Percentiles rank a stretch among this genome's conserved stretches.
Conservation (phyloP, 2,329 filamentous ascomycete species). For the Zymoseptoria passerinii region DNA sequence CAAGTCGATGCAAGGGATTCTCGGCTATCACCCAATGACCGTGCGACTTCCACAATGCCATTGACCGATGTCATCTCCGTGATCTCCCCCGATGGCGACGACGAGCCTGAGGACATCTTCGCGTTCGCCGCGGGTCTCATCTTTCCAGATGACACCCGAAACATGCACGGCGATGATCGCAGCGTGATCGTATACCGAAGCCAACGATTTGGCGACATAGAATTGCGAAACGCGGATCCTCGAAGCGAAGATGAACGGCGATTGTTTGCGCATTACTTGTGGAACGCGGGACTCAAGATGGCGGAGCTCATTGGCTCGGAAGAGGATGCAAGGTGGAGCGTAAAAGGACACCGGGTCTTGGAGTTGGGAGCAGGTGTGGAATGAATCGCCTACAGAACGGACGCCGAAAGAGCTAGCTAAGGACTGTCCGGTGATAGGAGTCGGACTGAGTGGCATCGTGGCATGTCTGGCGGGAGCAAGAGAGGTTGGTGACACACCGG, state of each 20-base stretch:
- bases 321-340: conserved; percentile 35
- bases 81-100: conserved; percentile 15
- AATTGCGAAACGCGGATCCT: conserved; percentile 38
- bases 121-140: conserved; percentile 52
- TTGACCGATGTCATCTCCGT: conserved; percentile 24
- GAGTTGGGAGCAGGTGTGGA: conserved; percentile 62
- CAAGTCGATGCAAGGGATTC: background rate
- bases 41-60: background rate
- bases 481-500: conserved; percentile 27
- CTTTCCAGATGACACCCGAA: conserved; percentile 59
- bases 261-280: conserved; percentile 65
- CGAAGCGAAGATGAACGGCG: conserved; percentile 46
- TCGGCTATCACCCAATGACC: background rate
- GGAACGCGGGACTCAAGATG: conserved; percentile 53
- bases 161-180: conserved; percentile 56
- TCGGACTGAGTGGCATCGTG: conserved; percentile 42
- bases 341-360: conserved; percentile 46
- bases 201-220: conserved; percentile 30
- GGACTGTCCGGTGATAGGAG: conserved; percentile 26
- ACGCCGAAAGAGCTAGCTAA: conserved; percentile 19
- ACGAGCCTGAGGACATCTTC: conserved; percentile 39
- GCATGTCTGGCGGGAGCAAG: conserved; percentile 38
- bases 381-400: conserved; percentile 7
- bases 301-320: conserved; percentile 34
- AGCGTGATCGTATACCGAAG: conserved; percentile 50